Percentiles rank a stretch among this genome's conserved stretches.
These are phyloP conservation scores for Cornus florida DNA, from an alignment of 148 eudicot species.

Conservation along the genomic window DNA sequence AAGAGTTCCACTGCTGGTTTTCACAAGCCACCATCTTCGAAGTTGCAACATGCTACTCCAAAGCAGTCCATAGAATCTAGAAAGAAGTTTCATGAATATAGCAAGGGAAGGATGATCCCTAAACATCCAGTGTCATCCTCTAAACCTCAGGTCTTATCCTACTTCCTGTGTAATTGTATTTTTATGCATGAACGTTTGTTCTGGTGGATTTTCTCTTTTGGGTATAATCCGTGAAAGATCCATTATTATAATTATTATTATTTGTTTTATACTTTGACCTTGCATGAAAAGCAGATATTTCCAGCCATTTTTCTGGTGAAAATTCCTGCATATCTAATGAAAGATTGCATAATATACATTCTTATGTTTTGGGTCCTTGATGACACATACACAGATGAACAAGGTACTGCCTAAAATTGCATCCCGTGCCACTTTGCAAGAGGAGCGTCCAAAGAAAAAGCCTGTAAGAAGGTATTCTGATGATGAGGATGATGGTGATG, in stretches of 20 bases:
- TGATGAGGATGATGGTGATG: slow-evolving; percentile 28
- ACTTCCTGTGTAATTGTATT: not conserved
- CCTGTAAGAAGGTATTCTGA: slow-evolving; percentile 43
- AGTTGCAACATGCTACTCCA: slow-evolving; percentile 34
- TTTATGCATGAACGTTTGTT: not conserved
- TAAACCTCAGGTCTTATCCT: slow-evolving; percentile 50
- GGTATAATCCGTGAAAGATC: not conserved
- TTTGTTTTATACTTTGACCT: not conserved
- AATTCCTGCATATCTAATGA: not conserved
- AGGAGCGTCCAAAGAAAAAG: slow-evolving; percentile 47
- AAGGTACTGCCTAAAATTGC: slow-evolving; percentile 44
- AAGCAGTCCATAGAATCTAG: slow-evolving; percentile 36
- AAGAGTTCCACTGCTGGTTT: slow-evolving; percentile 36
- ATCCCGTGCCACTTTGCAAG: slow-evolving; percentile 30
- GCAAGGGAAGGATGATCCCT: slow-evolving; percentile 30
- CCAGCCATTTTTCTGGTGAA: not conserved
- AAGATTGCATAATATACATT: not conserved
- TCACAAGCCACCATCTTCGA: slow-evolving; percentile 40
- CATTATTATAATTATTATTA: not conserved
- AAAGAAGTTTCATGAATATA: slow-evolving; percentile 33
- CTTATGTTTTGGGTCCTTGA: not conserved
- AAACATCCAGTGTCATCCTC: slow-evolving; percentile 38
- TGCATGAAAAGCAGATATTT: not conserved
- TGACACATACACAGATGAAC: slow-evolving; percentile 29
- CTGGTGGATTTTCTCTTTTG: not conserved